phyloP scores from a whole-genome alignment of 352 stramenopile species.

The Globisporangium emineosum region DNA sequence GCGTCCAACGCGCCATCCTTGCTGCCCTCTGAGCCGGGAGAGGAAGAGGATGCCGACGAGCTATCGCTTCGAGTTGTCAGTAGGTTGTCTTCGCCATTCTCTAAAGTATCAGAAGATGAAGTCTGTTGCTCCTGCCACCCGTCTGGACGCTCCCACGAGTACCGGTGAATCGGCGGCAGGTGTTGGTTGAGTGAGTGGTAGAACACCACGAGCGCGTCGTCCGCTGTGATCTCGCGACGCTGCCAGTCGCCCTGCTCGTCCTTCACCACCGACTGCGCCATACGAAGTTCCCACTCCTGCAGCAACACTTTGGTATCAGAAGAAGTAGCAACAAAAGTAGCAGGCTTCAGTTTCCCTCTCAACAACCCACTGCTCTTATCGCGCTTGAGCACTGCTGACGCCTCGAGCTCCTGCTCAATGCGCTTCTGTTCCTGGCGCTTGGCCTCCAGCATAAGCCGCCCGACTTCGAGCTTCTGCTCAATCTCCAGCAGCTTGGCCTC shows the following conservation, averaged over 20 bases:
- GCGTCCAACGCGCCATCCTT: conserved; percentile 13
- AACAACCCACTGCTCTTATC: conserved; percentile 12
- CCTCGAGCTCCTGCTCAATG: conserved; percentile 48
- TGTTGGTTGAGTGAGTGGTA: conserved; percentile 60
- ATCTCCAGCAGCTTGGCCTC: conserved; percentile 58
- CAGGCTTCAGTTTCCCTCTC: conserved; percentile 20
- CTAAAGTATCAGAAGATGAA: conserved; percentile 6
- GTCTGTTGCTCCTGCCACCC: conserved; percentile 26
- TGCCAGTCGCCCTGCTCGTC: conserved; percentile 61
- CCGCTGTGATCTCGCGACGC: conserved; percentile 44
- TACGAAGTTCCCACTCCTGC: conserved; percentile 48
- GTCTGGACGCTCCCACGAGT: conserved; percentile 43
- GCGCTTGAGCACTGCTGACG: conserved; percentile 25
- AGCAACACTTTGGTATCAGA: background rate
- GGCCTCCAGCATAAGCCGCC: conserved; percentile 46
- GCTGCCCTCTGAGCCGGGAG: background rate
- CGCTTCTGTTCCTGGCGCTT: conserved; percentile 66
- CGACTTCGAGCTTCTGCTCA: conserved; percentile 61
- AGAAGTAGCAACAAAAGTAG: background rate
- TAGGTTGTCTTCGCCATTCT: conserved; percentile 15
- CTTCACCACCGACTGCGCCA: conserved; percentile 39
- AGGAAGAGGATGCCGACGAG: background rate
- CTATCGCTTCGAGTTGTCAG: conserved; percentile 11
- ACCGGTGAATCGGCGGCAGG: conserved; percentile 37
- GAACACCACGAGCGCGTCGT: conserved; percentile 55